Base-by-base conservation (phyloP, 164 flowering plant genomes). In the Liquidambar formosana region DNA sequence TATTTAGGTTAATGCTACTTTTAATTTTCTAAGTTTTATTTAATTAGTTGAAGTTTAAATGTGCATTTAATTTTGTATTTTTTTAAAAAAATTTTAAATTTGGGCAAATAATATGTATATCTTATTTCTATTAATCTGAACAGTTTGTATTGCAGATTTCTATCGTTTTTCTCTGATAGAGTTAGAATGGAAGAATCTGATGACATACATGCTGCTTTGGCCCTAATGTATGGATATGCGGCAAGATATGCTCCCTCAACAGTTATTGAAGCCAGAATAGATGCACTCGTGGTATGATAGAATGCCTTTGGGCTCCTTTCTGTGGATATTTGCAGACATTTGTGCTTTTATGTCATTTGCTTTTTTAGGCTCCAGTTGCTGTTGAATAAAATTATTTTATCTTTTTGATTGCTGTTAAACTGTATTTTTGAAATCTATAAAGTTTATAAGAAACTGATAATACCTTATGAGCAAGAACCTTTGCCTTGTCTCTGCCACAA, bases 181-280 rank as follows among this genome's bases (percentile, higher is more conserved):
- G 60, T 61, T 68, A 77, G 27, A 79, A 77, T 78, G 57, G 93
- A 91, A 69, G 92, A 93, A 67, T 83, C 94, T 63, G 99, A 95
- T 88, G 99, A 95, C 76, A 81, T 93, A 65, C 96, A 93, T 89
- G 99, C 98, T 75, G 91, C 98, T 76, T 86, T 95, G 78, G 99
- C 99, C 60, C 80, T 95, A 64, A 95, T 95, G 99, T 95, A 95
- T 79, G 99, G 98, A 67, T 95, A 95, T 85, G 99, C 99, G n/a
- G 99, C 99, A 70, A 87, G 88, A 85, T 95, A 95, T 88, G 99
- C 99, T 60, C 99, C 99, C 63, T 82, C 99, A 47, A 86, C 91
- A 16, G 97, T 95, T 68, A 95, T 95, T 76, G 98, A 93, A 83
- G 99, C 98, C 67, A 82, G 99, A 83, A 95, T 95, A 71, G 95